Evolutionary conservation across 371 early-diverging fungal species (phyloP), one percentile per base, ranked within the genome.

Genomic region (Phascolomyces articulosus): DNA sequence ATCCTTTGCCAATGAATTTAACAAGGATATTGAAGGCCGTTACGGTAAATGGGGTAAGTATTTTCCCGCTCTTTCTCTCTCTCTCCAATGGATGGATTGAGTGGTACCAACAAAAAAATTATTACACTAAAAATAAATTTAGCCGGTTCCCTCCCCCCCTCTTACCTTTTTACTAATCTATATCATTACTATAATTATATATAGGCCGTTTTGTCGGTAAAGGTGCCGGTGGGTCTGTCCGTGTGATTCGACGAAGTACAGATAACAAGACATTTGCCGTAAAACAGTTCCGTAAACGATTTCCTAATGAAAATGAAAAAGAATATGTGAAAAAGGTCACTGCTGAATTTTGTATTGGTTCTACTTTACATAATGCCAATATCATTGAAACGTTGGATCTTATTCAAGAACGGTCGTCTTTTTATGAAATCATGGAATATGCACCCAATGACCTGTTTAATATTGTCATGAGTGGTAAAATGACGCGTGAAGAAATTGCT

Each of bases 371-470:
- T 64, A 91, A 96, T 71, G 75, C 81, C 29, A 91, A 95, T 73
- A 85, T 96, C 49, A 91, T 96, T 49, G 90, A 92, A 74, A 90
- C 94, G 0, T 60, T 93, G 54, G 96, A 96, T 68, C 82, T 92
- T 40, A 79, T 91, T 20, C 82, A 85, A 62, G 89, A 88, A 67
- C 79, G 82, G 3, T 73, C 80, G 6, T 74, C 44, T 4, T 87
- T 85, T 18, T 91, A 80, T 64, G 87, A 91, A 70, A 87, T 93
- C 55, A 92, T 93, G 91, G 93, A 93, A 70, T 93, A 84, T 74
- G 90, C 90, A 60, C 90, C 91, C 21, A 84, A 84, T 65, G 91
- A 92, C 58, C 70, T 93, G 61, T 93, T 91, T 67, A 81, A 82
- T 21, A 74, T 86, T 34, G 88, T 93, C 20, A 86, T 85, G 74